Evolutionary conservation across 441 rosid genomes (phyloP).

Genomic region (Syzygium syzygioides): DNA sequence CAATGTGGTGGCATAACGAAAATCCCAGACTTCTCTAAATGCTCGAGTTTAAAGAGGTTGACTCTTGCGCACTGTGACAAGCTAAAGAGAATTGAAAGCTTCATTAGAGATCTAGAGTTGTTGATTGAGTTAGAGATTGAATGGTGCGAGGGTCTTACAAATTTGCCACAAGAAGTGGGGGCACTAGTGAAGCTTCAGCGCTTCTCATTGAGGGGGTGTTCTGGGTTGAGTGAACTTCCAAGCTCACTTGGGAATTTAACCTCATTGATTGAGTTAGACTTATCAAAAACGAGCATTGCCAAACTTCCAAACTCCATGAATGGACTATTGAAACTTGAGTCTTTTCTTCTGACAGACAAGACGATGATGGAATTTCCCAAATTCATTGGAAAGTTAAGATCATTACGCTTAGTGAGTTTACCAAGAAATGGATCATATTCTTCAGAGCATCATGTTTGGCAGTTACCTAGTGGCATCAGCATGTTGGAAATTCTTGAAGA

Average conservation of each 20-base stretch:
- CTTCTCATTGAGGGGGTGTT: neutral
- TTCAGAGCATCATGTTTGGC: neutral
- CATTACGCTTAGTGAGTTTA: rapidly evolving
- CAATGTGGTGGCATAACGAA: neutral
- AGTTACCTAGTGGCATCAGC: neutral
- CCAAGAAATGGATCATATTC: neutral
- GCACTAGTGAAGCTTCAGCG: neutral
- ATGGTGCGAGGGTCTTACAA: rapidly evolving
- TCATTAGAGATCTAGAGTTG: rapidly evolving
- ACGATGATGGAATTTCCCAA: rapidly evolving
- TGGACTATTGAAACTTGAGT: neutral
- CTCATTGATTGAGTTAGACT: neutral
- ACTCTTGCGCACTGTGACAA: rapidly evolving
- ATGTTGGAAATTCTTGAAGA: neutral
- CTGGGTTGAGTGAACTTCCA: neutral
- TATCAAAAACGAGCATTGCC: neutral
- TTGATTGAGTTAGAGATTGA: neutral
- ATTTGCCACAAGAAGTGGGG: rapidly evolving
- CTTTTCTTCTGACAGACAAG: neutral
- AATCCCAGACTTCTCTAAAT: neutral
- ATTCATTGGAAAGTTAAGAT: neutral
- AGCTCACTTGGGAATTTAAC: neutral
- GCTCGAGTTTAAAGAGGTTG: rapidly evolving
- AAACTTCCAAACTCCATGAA: neutral
- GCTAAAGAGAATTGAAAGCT: neutral